Evolutionary conservation across 108 stramenopile species (phyloP).

Genomic region (Nitzschia palea): DNA sequence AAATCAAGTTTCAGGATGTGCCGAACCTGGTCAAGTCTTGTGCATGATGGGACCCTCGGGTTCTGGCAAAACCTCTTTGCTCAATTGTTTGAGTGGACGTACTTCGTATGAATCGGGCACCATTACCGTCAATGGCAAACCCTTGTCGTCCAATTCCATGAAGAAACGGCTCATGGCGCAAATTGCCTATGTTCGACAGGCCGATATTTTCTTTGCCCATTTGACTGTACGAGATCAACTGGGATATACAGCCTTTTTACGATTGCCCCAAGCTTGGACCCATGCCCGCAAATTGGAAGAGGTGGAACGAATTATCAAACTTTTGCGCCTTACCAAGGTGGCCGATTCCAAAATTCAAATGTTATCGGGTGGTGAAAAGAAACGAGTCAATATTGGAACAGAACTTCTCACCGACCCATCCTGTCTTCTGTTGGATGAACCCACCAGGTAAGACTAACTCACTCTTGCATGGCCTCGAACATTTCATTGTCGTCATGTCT

Average conservation of each 20-base stretch:
- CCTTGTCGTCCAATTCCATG: slow-evolving; percentile 20
- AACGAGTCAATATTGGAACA: slow-evolving; percentile 79
- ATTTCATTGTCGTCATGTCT: too few relatives aligned
- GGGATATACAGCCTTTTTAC: slow-evolving; percentile 65
- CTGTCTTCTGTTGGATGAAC: slow-evolving; percentile 78
- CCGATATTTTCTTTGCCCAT: slow-evolving; percentile 73
- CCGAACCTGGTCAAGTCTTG: slow-evolving; percentile 63
- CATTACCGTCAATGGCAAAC: slow-evolving; percentile 54
- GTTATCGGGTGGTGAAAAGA: slow-evolving; percentile 81
- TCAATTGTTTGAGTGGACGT: slow-evolving; percentile 66
- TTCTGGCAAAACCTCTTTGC: slow-evolving; percentile 60
- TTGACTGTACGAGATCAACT: slow-evolving; percentile 78
- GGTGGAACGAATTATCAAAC: slow-evolving; percentile 51
- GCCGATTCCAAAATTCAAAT: slow-evolving; percentile 59
- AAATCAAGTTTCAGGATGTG: slow-evolving; percentile 57
- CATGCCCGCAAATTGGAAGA: slow-evolving; percentile 47
- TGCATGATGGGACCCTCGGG: slow-evolving; percentile 81
- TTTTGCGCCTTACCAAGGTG: slow-evolving; percentile 57
- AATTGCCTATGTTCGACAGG: slow-evolving; percentile 79
- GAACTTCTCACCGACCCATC: slow-evolving; percentile 72
- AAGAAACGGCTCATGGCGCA: slow-evolving; percentile 61
- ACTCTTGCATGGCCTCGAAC: too few relatives aligned
- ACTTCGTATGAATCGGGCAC: slow-evolving; percentile 47
- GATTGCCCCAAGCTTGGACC: slow-evolving; percentile 47
- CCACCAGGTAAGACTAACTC: slow-evolving; percentile 49